phyloP scores from a whole-genome alignment of 2,329 filamentous ascomycete species.

The Fusarium sp. region DNA sequence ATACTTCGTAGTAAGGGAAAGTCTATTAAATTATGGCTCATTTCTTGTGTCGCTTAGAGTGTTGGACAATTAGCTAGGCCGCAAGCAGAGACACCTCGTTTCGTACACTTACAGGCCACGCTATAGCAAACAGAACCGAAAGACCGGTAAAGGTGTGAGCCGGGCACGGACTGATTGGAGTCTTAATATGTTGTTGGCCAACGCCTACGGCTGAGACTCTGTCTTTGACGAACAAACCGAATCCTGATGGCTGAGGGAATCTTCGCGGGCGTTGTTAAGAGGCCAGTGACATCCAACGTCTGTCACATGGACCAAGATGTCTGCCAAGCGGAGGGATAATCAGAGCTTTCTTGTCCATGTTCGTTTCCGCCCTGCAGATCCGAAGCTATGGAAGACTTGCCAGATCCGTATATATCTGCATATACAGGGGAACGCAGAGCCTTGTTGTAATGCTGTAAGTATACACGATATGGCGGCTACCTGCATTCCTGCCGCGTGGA shows the following conservation, averaged over 20 bases:
- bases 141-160: conserved; percentile 1
- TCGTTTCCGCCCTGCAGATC: background rate
- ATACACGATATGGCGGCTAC: conserved; percentile 14
- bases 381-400: background rate
- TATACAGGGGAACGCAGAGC: background rate
- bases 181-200: background rate
- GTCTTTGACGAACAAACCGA: conserved; percentile 1
- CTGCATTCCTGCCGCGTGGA: conserved; percentile 29
- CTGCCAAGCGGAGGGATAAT: conserved; percentile 2
- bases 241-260: conserved; percentile 1
- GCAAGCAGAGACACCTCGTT: background rate
- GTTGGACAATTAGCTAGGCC: too few relatives aligned
- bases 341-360: background rate
- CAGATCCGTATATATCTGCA: background rate
- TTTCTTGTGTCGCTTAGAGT: too few relatives aligned
- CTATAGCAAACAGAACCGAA: conserved; percentile 17
- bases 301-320: background rate
- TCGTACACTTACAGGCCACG: background rate
- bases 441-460: background rate
- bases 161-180: background rate
- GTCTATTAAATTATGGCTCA: too few relatives aligned
- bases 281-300: background rate
- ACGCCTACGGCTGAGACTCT: background rate
- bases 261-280: conserved; percentile 6
- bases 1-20: too few relatives aligned